These are phyloP conservation scores for Ogataea haglerorum DNA, from an alignment of 805 yeast species.

Conservation along the genomic window DNA sequence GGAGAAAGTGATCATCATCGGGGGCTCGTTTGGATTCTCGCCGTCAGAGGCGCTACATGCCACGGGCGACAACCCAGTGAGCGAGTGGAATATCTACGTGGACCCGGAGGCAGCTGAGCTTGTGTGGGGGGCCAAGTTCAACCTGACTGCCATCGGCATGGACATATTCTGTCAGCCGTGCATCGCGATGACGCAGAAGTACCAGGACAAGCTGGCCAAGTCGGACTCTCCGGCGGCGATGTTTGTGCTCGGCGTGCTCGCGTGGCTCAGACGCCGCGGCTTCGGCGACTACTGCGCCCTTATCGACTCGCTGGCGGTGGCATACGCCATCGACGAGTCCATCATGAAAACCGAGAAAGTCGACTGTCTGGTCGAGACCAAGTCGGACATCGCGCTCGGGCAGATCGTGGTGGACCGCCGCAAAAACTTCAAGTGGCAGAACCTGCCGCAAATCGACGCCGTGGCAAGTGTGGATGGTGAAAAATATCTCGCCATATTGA, in stretches of 20 bases:
- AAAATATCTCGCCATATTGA: conserved; percentile 19
- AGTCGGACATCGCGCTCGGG: conserved; percentile 24
- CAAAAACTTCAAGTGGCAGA: conserved; percentile 27
- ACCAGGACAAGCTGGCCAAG: conserved; percentile 8
- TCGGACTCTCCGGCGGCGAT: conserved; percentile 19
- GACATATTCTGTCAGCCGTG: conserved; percentile 29
- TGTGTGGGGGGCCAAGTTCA: conserved; percentile 22
- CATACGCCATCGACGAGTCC: conserved; percentile 25
- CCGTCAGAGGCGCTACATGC: conserved; percentile 25
- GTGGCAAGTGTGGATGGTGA: conserved; percentile 23
- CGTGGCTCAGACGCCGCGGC: conserved; percentile 21
- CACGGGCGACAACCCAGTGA: conserved; percentile 30
- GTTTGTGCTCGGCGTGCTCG: conserved; percentile 24
- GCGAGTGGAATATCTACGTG: conserved; percentile 29
- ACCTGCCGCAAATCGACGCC: conserved; percentile 23
- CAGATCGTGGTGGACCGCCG: conserved; percentile 28
- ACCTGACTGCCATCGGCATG: conserved; percentile 28
- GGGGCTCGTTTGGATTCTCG: conserved; percentile 28
- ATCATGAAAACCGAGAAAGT: conserved; percentile 23
- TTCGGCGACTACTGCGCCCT: conserved; percentile 29
- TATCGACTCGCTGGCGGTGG: conserved; percentile 28
- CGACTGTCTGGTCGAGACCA: conserved; percentile 24
- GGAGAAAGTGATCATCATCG: conserved; percentile 24
- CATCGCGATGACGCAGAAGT: conserved; percentile 19
- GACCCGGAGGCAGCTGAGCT: conserved; percentile 29